These are phyloP conservation scores for Phyllachora maydis DNA, from an alignment of 2,329 filamentous ascomycete genomes.

Conservation along the genomic window DNA sequence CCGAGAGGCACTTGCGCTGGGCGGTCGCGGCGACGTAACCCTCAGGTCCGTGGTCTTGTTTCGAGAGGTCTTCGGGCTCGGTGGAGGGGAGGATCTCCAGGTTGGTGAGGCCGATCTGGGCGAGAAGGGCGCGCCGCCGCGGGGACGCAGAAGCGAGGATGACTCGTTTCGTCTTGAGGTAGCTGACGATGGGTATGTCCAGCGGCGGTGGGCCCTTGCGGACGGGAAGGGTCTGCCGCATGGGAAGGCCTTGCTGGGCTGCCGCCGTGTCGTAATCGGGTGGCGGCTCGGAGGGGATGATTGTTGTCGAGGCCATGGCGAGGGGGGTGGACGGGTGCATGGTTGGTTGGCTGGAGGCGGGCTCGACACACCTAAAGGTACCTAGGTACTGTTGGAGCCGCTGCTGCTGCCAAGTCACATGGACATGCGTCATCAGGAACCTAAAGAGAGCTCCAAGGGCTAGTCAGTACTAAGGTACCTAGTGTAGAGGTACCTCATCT, in stretches of 20 bases:
- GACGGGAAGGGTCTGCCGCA: slow-evolving; percentile 15
- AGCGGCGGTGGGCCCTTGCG: slow-evolving; percentile 42
- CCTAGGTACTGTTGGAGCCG: not conserved
- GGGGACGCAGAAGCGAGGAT: slow-evolving; percentile 86
- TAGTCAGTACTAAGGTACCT: no score
- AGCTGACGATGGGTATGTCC: slow-evolving; percentile 57
- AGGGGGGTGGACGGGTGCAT: not conserved
- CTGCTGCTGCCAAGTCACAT: not conserved
- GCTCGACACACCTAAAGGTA: not conserved
- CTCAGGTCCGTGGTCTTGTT: slow-evolving; percentile 50
- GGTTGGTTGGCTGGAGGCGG: not conserved
- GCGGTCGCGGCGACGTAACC: slow-evolving; percentile 88
- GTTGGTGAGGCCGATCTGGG: slow-evolving; percentile 61
- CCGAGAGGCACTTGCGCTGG: slow-evolving; percentile 58
- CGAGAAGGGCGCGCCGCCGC: slow-evolving; percentile 60
- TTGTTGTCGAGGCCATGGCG: slow-evolving; percentile 8
- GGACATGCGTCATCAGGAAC: no score
- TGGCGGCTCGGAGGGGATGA: slow-evolving; percentile 16
- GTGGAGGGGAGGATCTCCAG: slow-evolving; percentile 71
- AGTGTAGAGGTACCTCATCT: no score
- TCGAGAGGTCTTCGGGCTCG: slow-evolving; percentile 70
- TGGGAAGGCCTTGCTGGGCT: slow-evolving; percentile 14
- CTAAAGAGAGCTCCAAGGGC: no score
- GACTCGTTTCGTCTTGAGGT: slow-evolving; percentile 59
- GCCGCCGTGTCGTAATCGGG: slow-evolving; percentile 22